Base-by-base conservation (phyloP, 352 stramenopile genomes). In the Aphanomyces stellatus region DNA sequence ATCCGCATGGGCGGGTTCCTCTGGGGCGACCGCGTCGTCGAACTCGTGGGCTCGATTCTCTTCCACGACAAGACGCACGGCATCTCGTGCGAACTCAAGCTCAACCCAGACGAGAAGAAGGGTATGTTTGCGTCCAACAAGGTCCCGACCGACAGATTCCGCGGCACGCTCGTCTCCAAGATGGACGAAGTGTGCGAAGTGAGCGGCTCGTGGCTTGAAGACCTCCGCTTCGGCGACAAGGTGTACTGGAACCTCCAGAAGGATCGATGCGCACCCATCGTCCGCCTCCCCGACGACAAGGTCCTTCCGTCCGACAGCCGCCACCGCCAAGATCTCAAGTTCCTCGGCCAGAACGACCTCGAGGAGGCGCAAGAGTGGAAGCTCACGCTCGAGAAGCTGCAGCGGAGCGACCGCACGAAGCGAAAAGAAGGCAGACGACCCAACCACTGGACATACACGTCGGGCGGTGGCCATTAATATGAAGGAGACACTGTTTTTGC, bases 361-460 rank as follows among this genome's bases (percentile, higher is more conserved):
- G 81, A 93, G 56, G 76, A 85, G 59, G 85, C 85, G 25, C 85
- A 93, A 70, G 85, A 93, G 64, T 91, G 82, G 82, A 93, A 93
- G 60, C 79, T 93, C 56, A 78, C 79, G 41, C 74, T 93, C 8
- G 85, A 93, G 63, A 81, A 91, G 31, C 69, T 93, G 34, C 85
- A 93, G 62, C 79, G 85, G 15, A 77, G 78, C 11, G 85, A 93
- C 72, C 85, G 85, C 33, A 90, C 90, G 69, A 71, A 80, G 11
- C 82, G 85, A 27, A 85, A 78, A 41, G 85, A 93, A 19, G 82
- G 82, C 19, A 82, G 82, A 19, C 82, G 81, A 15, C 71, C 82
- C 5, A 93, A 87, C 71, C 85, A 93, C 63, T 93, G 85, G 85
- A 77, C 81, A 5, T 71, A 86, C n/a, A 24, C 25, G 13, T 51